These are phyloP conservation scores for Aspergillus melleus DNA, from an alignment of 2,329 filamentous ascomycete genomes.

Conservation along the genomic window DNA sequence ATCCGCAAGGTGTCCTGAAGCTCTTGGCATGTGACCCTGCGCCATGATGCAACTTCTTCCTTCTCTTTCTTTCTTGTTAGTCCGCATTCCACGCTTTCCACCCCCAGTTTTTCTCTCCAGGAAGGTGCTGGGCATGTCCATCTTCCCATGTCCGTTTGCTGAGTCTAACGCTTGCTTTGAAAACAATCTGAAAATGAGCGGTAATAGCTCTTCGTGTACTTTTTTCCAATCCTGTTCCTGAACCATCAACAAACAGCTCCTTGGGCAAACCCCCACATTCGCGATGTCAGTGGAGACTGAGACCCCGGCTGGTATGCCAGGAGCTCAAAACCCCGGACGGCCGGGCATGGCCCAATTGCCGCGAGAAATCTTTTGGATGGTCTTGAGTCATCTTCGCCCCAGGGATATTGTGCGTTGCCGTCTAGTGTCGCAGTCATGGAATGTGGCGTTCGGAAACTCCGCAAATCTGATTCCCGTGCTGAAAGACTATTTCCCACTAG, in stretches of 20 bases:
- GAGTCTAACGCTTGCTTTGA: background rate
- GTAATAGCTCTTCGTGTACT: background rate
- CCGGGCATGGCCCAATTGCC: constrained; percentile 45
- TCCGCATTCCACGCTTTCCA: background rate
- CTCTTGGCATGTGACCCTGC: constrained; percentile 36
- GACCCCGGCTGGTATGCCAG: background rate
- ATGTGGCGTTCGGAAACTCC: constrained; percentile 51
- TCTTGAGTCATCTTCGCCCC: constrained; percentile 52
- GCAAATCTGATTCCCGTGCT: constrained; percentile 51
- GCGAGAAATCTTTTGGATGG: constrained; percentile 59
- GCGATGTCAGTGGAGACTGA: background rate
- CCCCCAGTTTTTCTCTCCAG: background rate
- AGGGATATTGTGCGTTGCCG: constrained; percentile 54
- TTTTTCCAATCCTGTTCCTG: background rate
- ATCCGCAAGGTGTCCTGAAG: constrained; percentile 43
- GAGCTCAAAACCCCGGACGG: background rate
- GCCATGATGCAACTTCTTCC: constrained; percentile 1
- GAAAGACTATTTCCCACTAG: constrained; percentile 53
- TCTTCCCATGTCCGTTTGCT: too few relatives aligned
- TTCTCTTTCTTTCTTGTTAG: background rate
- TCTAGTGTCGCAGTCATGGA: constrained; percentile 53
- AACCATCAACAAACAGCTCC: background rate
- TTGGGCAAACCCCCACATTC: background rate
- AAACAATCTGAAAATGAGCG: background rate
- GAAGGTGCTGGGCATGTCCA: background rate